These are phyloP conservation scores for Trichosporon sp. DNA, from an alignment of 1,284 basidiomycete species.

Conservation along the genomic window DNA sequence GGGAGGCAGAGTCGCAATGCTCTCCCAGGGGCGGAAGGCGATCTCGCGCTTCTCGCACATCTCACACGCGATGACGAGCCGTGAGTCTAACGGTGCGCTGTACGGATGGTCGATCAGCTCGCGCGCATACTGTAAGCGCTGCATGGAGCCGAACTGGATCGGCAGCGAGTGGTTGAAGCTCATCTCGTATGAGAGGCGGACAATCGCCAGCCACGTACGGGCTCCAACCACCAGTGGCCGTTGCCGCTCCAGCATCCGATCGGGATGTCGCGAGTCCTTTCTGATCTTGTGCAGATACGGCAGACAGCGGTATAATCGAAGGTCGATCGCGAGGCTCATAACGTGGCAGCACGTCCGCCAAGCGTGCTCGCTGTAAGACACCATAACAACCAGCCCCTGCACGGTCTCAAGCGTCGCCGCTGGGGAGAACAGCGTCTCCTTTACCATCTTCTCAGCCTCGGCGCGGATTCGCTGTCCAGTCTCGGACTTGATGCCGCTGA, in stretches of 20 bases:
- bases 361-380: slow-evolving; percentile 17
- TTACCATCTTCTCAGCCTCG: slow-evolving; percentile 15
- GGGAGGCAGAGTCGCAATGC: slow-evolving; percentile 7
- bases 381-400: slow-evolving; percentile 24
- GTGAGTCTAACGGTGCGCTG: slow-evolving; percentile 22
- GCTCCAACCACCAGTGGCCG: slow-evolving; percentile 22
- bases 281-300: slow-evolving; percentile 24
- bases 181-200: slow-evolving; percentile 21
- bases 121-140: slow-evolving; percentile 18
- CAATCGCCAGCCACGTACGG: slow-evolving; percentile 23
- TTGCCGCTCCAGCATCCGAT: slow-evolving; percentile 15
- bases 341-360: slow-evolving; percentile 34
- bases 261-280: slow-evolving; percentile 10
- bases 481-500: slow-evolving; percentile 14
- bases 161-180: slow-evolving; percentile 30
- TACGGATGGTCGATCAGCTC: slow-evolving; percentile 29
- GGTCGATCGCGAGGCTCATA: slow-evolving; percentile 31
- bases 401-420: slow-evolving; percentile 25
- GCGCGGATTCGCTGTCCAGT: slow-evolving; percentile 3
- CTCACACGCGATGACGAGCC: slow-evolving; percentile 28
- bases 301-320: slow-evolving; percentile 31
- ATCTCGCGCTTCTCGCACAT: slow-evolving; percentile 14
- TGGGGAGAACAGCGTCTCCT: slow-evolving; percentile 29
- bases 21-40: slow-evolving; percentile 15
- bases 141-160: slow-evolving; percentile 14